Percentiles rank a stretch among this genome's conserved stretches.
phyloP scores from a whole-genome alignment of 2,329 filamentous ascomycete genomes.

The Aspergillus sp. region DNA sequence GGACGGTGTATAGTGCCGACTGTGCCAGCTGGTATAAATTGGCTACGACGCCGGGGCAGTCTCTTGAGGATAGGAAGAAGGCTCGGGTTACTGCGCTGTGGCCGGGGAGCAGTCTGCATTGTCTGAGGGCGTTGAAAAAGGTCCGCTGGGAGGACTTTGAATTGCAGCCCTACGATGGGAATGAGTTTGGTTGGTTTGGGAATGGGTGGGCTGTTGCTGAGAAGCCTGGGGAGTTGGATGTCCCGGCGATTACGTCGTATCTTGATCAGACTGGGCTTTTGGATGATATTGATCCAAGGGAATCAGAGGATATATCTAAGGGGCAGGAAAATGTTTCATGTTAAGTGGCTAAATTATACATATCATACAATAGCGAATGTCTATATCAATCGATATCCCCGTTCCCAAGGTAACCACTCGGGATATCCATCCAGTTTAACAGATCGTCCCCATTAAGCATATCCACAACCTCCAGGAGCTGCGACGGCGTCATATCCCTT shows the following conservation, averaged over 20 bases:
- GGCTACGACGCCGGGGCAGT: background rate
- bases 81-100: background rate
- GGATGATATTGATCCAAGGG: background rate
- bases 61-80: background rate
- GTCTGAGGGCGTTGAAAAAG: background rate
- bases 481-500: conserved; percentile 1
- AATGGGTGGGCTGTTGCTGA: conserved; percentile 6
- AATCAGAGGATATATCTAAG: too few species aligned
- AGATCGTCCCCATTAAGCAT: background rate
- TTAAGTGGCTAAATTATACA: too few species aligned
- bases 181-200: conserved; percentile 4
- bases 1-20: conserved; percentile 3
- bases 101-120: conserved; percentile 5
- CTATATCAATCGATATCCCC: background rate
- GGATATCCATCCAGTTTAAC: background rate
- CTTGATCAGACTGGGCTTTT: background rate
- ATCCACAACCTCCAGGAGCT: conserved; percentile 1
- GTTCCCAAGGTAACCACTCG: background rate
- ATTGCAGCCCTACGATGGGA: background rate
- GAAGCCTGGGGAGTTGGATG: background rate
- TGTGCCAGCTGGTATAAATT: conserved; percentile 8
- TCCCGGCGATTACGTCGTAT: background rate
- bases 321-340: too few species aligned
- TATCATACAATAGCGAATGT: too few species aligned
- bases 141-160: conserved; percentile 6